Conservation (phyloP, 768 basidiomycete species). For the Trametes punicea region DNA sequence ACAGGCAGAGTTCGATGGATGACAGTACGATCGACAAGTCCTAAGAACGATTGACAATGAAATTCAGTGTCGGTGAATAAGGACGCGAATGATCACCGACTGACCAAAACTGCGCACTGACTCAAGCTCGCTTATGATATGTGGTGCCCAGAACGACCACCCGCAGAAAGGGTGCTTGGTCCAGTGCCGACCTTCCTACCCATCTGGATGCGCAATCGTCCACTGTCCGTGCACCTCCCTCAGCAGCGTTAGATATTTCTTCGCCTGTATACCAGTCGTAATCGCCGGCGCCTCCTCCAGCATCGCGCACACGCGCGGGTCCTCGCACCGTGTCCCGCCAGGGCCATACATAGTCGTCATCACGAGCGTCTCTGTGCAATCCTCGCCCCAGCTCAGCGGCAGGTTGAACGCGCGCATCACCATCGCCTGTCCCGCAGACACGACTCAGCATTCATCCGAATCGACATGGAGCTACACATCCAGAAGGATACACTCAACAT, state of each 20-base stretch:
- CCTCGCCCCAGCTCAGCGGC: slow-evolving; percentile 40
- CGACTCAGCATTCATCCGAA: not conserved
- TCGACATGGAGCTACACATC: not conserved
- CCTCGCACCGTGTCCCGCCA: slow-evolving; percentile 45
- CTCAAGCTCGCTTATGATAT: too few species aligned
- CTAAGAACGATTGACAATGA: too few species aligned
- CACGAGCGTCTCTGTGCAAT: slow-evolving; percentile 47
- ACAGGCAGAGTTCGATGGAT: too few species aligned
- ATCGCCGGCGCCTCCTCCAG: slow-evolving; percentile 44
- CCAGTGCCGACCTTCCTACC: not conserved
- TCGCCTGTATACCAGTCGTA: slow-evolving; percentile 42
- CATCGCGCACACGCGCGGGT: slow-evolving; percentile 48
- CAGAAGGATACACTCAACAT: slow-evolving; percentile 19
- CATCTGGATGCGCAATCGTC: slow-evolving; percentile 33
- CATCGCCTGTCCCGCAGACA: slow-evolving; percentile 42
- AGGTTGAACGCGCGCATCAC: slow-evolving; percentile 51
- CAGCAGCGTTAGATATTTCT: slow-evolving; percentile 49
- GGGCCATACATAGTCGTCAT: slow-evolving; percentile 58
- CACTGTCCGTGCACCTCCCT: slow-evolving; percentile 46
- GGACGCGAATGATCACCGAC: too few species aligned
- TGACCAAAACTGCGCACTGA: too few species aligned
- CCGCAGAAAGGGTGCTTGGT: not conserved
- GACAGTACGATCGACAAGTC: too few species aligned
- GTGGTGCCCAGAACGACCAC: too few species aligned
- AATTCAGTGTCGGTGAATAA: too few species aligned